These are phyloP conservation scores for Zychaea mexicana DNA, from an alignment of 371 early-diverging fungal genomes.

Conservation along the genomic window DNA sequence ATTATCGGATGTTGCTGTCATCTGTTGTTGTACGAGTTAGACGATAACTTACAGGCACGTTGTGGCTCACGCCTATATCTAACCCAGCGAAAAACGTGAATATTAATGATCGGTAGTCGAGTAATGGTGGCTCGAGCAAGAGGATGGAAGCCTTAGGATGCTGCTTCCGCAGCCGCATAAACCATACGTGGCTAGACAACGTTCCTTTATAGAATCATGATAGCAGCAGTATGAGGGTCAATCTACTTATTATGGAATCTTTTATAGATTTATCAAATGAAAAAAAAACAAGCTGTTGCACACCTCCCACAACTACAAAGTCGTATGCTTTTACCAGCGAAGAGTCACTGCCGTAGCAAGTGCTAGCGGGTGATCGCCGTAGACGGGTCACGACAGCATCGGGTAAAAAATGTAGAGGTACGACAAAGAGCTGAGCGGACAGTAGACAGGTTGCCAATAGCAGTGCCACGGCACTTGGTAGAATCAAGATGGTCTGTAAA, in stretches of 20 bases:
- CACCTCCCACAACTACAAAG: conserved; percentile 13
- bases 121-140: conserved; percentile 9
- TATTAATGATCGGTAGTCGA: conserved; percentile 4
- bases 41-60: conserved; percentile 10
- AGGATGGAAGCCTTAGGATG: conserved; percentile 9
- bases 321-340: conserved; percentile 10
- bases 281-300: background rate
- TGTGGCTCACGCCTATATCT: conserved; percentile 8
- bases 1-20: background rate
- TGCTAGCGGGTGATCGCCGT: background rate
- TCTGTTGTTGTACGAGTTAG: background rate
- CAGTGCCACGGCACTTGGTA: conserved; percentile 10
- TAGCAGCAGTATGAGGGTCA: too few relatives aligned
- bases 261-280: background rate
- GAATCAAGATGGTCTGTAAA: conserved; percentile 11
- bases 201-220: too few relatives aligned
- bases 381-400: conserved; percentile 12
- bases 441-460: conserved; percentile 6
- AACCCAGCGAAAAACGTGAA: conserved; percentile 11
- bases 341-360: background rate
- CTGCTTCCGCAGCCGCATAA: conserved; percentile 3
- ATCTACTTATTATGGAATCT: too few relatives aligned
- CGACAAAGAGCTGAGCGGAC: conserved; percentile 9
- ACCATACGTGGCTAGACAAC: conserved; percentile 4
- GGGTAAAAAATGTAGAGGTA: conserved; percentile 11